Conservation (phyloP, 108 stramenopile genomes). For the Parmales sp. region DNA sequence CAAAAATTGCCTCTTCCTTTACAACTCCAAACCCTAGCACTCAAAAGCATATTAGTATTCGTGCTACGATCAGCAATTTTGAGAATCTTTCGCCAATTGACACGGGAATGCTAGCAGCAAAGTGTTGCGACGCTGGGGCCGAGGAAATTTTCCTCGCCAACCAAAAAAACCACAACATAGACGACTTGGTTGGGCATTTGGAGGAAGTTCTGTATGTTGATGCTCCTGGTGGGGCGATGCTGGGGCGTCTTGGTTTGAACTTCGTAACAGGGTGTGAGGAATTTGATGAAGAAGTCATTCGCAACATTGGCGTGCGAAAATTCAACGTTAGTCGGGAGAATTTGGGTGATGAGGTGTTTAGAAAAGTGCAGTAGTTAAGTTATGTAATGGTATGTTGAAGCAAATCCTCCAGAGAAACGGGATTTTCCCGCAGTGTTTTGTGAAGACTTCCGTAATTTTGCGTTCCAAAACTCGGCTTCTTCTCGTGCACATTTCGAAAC, state of each 20-base stretch:
- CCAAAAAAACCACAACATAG: neutral
- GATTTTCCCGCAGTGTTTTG: too few relatives aligned
- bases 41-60: neutral
- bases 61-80: neutral
- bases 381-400: too few relatives aligned
- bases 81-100: neutral
- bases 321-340: too few relatives aligned
- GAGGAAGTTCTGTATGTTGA: neutral
- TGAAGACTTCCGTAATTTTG: too few relatives aligned
- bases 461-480: too few relatives aligned
- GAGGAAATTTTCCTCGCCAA: neutral
- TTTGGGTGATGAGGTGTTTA: too few relatives aligned
- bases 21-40: neutral
- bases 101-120: neutral
- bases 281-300: neutral
- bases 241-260: neutral
- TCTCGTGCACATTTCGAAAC: too few relatives aligned
- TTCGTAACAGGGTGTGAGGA: neutral
- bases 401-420: too few relatives aligned
- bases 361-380: too few relatives aligned
- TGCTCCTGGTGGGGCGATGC: neutral
- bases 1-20: neutral
- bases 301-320: neutral
- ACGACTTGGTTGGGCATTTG: neutral
- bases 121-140: neutral